Evolutionary conservation across 176 grass and related monocot genomes (phyloP), one percentile per base, ranked within the genome.

Genomic region (Oryza nivara): DNA sequence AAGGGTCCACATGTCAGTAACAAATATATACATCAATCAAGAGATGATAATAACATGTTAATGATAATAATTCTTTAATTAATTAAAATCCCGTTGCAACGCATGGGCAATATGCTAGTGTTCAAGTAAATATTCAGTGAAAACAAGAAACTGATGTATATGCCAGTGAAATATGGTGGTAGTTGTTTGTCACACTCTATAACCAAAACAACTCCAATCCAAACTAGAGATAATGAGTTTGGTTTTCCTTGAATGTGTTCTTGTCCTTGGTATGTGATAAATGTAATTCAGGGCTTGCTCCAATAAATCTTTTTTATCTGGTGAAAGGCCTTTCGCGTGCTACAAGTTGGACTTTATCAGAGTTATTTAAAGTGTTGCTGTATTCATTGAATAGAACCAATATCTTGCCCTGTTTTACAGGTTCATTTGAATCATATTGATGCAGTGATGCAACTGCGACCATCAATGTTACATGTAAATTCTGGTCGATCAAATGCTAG

Each of bases 341-440:
- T 68, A 68, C 72, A 61, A 67, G 70, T 70, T 58, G 58, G 65
- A 71, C 5, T 68, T 67, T 14, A 28, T 54, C 4, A 56, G 70
- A 75, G 5, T 84, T 80, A 68, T 56, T 44, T 79, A 25, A n/a
- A 80, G 25, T 75, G 15, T 26, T 76, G 7, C 47, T 80, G 14
- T 67, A 64, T 73, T 36, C n/a, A 52, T 54, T 80, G 6, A 80
- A 38, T 58, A 67, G 1, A 43, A 11, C 61, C 12, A 76, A 78
- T 60, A 12, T 76, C 65, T 88, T 87, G 66, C 28, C 83, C 83
- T 88, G 1, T 91, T 77, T 83, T 65, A 10, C 88, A 97, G 95
- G 73, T 98, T 75, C 77, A 95, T 88, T 75, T 98, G 75, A 98
- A 95, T 86, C 89, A 83, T 75, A 86, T 98, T 87, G 80, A 98